A percentile compares a stretch with the other conserved stretches of the same genome.
phyloP scores from a whole-genome alignment of 371 early-diverging fungal species.

The Lichtheimia ramosa region DNA sequence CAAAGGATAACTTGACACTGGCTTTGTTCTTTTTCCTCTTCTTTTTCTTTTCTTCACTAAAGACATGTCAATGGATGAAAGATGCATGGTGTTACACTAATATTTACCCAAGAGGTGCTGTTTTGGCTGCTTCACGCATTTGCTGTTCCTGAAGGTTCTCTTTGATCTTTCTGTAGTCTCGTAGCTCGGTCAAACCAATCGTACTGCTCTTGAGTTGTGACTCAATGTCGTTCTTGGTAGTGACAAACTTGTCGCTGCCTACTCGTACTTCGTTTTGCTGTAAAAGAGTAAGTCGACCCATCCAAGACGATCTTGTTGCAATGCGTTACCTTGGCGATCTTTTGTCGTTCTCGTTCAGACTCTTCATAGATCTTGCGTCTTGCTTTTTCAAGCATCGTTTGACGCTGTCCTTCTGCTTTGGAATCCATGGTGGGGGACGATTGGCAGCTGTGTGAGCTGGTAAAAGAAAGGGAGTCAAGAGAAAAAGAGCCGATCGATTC shows the following conservation, averaged over 20 bases:
- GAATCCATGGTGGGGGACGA: slow-evolving; percentile 36
- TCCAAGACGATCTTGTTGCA: slow-evolving; percentile 2
- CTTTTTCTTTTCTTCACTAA: slow-evolving; percentile 55
- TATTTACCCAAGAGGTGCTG: slow-evolving; percentile 45
- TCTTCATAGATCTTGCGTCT: slow-evolving; percentile 74
- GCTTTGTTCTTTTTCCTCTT: slow-evolving; percentile 63
- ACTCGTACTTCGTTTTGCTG: slow-evolving; percentile 73
- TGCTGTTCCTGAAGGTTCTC: slow-evolving; percentile 81
- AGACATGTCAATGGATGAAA: not conserved
- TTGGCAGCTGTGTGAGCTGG: not conserved
- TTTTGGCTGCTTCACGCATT: slow-evolving; percentile 73
- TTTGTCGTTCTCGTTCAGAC: slow-evolving; percentile 73
- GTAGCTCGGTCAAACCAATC: slow-evolving; percentile 85
- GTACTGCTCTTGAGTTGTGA: slow-evolving; percentile 84
- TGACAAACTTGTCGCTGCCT: slow-evolving; percentile 81
- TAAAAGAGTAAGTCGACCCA: not conserved
- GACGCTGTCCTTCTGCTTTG: slow-evolving; percentile 68
- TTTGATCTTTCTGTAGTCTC: slow-evolving; percentile 87
- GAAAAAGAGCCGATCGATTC: no score
- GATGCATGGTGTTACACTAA: not conserved
- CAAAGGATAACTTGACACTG: slow-evolving; percentile 73
- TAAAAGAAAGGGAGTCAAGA: no score
- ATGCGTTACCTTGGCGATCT: slow-evolving; percentile 68
- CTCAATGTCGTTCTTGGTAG: slow-evolving; percentile 77
- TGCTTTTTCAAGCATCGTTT: slow-evolving; percentile 72